A percentile compares a stretch with the other conserved stretches of the same genome.
Conservation (phyloP, 495 filamentous ascomycete species). For the Penicillium alfredii region DNA sequence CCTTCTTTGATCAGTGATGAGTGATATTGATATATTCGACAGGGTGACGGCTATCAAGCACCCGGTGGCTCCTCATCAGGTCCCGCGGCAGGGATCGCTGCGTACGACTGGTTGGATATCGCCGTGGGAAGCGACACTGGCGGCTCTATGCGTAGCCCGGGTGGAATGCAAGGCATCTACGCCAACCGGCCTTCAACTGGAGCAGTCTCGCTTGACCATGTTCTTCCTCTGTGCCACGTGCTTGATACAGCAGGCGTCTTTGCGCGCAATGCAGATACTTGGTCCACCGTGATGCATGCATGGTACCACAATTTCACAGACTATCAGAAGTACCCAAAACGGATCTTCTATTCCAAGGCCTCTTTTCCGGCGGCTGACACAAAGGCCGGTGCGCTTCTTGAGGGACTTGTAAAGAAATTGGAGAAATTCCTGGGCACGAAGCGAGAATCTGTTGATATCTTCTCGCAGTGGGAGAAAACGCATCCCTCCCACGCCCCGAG, state of each 20-base stretch:
- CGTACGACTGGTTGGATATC: conserved; percentile 40
- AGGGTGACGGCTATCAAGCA: conserved; percentile 39
- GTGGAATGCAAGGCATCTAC: conserved; percentile 31
- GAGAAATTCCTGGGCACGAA: conserved; percentile 34
- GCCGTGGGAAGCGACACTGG: conserved; percentile 45
- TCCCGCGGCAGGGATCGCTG: conserved; percentile 29
- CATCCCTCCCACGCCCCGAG: conserved; percentile 33
- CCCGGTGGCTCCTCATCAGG: conserved; percentile 36
- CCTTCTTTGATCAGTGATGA: no score
- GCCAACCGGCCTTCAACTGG: conserved; percentile 25
- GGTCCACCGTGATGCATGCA: conserved; percentile 39
- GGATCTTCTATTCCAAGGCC: conserved; percentile 28
- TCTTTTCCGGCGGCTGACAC: conserved; percentile 12
- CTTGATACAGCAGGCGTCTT: conserved; percentile 48
- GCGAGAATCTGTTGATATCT: conserved; percentile 29
- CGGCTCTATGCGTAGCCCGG: conserved; percentile 35
- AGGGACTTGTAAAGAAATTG: conserved; percentile 36
- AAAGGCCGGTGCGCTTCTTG: conserved; percentile 25
- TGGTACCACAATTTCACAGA: conserved; percentile 42
- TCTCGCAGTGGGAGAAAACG: conserved; percentile 33
- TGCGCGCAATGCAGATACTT: conserved; percentile 40
- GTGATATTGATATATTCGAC: no score
- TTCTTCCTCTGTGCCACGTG: conserved; percentile 39
- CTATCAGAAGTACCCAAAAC: conserved; percentile 40
- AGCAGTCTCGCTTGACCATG: conserved; percentile 19